Conservation (phyloP, 345 rosid genomes). For the Brassica incana region DNA sequence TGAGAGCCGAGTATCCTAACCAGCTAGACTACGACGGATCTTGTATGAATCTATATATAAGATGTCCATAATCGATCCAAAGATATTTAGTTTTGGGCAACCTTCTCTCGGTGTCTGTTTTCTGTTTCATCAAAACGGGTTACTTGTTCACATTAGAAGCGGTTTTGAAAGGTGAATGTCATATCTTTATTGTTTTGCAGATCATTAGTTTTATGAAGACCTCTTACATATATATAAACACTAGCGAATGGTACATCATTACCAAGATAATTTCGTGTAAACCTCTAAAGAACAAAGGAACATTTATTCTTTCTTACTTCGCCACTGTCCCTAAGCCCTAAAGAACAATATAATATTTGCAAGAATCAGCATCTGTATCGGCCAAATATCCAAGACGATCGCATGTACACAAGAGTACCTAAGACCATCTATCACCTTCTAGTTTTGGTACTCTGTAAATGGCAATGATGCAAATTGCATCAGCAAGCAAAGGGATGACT, state of each 20-base stretch:
- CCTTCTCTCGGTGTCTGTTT: too few relatives aligned
- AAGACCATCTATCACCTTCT: constrained; percentile 1
- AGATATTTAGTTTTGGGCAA: too few relatives aligned
- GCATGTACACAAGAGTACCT: not conserved
- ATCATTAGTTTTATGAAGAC: not conserved
- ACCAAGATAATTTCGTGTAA: not conserved
- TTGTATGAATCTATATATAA: too few relatives aligned
- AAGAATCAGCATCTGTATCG: not conserved
- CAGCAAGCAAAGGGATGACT: not conserved
- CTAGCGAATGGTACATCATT: not conserved
- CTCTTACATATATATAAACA: not conserved
- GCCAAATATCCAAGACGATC: constrained; percentile 2
- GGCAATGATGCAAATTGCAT: constrained; percentile 5
- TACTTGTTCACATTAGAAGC: too few relatives aligned
- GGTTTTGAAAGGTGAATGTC: not conserved
- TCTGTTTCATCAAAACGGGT: too few relatives aligned
- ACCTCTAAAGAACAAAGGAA: not conserved
- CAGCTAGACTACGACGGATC: constrained; percentile 53
- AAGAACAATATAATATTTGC: not conserved
- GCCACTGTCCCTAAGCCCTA: not conserved
- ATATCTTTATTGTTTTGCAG: not conserved
- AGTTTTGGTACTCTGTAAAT: not conserved
- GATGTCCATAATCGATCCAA: too few relatives aligned
- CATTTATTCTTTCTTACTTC: not conserved
- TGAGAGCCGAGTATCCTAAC: constrained; percentile 85